These are phyloP conservation scores for Fusarium irregulare DNA, from an alignment of 2,329 filamentous ascomycete species.

Conservation along the genomic window DNA sequence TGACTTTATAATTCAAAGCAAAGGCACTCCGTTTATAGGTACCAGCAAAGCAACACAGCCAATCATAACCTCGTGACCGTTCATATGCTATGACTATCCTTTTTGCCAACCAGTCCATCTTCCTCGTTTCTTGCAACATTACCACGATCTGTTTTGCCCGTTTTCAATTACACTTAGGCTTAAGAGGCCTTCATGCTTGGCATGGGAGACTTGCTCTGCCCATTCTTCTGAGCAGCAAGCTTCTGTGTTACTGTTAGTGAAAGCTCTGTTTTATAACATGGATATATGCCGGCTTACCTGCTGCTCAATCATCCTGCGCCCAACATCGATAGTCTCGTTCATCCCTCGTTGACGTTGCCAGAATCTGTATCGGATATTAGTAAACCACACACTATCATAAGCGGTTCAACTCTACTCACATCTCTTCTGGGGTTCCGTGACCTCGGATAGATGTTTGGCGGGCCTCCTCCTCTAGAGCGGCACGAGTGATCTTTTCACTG, in stretches of 20 bases:
- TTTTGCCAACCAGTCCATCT: not conserved
- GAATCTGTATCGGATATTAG: conserved; percentile 58
- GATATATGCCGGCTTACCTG: conserved; percentile 42
- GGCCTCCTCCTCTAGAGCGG: conserved; percentile 72
- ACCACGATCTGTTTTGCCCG: not conserved
- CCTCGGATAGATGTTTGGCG: conserved; percentile 62
- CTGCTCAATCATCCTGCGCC: conserved; percentile 65
- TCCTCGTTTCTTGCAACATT: not conserved
- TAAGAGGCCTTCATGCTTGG: conserved; percentile 41
- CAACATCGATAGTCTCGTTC: conserved; percentile 67
- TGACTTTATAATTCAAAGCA: conserved; percentile 10
- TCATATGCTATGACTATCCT: conserved; percentile 11
- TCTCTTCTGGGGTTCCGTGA: conserved; percentile 63
- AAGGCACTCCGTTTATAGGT: not conserved
- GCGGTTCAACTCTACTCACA: conserved; percentile 50
- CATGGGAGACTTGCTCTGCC: conserved; percentile 28
- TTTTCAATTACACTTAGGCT: not conserved
- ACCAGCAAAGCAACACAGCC: not conserved
- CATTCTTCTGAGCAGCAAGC: conserved; percentile 22
- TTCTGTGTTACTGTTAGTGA: conserved; percentile 25
- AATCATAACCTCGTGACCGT: conserved; percentile 32
- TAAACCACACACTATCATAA: not conserved
- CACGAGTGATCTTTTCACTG: conserved; percentile 72
- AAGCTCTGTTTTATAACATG: not conserved
- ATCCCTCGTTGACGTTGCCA: conserved; percentile 71